A percentile compares a stretch with the other conserved stretches of the same genome.
These are phyloP conservation scores for Astraeus odoratus DNA, from an alignment of 768 basidiomycete species.

Conservation along the genomic window DNA sequence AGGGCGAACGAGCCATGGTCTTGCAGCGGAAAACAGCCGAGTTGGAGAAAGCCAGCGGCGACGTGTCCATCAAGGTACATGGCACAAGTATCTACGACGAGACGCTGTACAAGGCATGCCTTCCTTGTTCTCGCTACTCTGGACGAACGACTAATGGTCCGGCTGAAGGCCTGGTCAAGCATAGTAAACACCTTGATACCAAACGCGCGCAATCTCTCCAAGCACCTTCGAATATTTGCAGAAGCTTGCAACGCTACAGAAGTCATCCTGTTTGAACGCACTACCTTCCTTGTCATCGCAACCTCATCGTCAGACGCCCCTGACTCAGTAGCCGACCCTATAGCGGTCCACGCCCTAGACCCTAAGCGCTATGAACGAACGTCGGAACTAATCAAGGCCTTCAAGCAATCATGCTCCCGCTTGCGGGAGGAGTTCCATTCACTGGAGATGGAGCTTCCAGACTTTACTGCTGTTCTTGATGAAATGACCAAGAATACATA, in stretches of 20 bases:
- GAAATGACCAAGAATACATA: slow-evolving; percentile 93
- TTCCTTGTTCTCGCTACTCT: neutral
- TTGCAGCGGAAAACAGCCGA: slow-evolving; percentile 73
- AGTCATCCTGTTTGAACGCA: slow-evolving; percentile 93
- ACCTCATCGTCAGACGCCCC: slow-evolving; percentile 47
- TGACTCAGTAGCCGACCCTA: slow-evolving; percentile 22
- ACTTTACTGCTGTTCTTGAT: slow-evolving; percentile 87
- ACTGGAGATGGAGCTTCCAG: slow-evolving; percentile 77
- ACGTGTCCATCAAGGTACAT: slow-evolving; percentile 61
- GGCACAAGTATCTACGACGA: slow-evolving; percentile 98
- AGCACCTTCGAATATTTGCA: slow-evolving; percentile 82
- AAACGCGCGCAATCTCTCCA: slow-evolving; percentile 83
- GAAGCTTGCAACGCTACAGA: slow-evolving; percentile 86
- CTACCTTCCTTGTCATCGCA: slow-evolving; percentile 96
- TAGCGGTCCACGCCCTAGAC: slow-evolving; percentile 43
- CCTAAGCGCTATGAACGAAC: slow-evolving; percentile 79
- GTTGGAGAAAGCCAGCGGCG: slow-evolving; percentile 60
- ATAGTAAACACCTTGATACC: slow-evolving; percentile 97
- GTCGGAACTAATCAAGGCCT: slow-evolving; percentile 91
- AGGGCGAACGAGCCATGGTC: slow-evolving; percentile 42
- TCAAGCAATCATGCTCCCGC: slow-evolving; percentile 86
- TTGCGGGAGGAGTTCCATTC: slow-evolving; percentile 81
- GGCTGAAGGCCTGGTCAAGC: slow-evolving; percentile 86
- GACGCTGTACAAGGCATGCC: slow-evolving; percentile 80
- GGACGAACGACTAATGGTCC: slow-evolving; percentile 7